Evolutionary conservation across 306 rosid genomes (phyloP), one percentile per base, ranked within the genome.

Genomic region (Mimosa pudica): DNA sequence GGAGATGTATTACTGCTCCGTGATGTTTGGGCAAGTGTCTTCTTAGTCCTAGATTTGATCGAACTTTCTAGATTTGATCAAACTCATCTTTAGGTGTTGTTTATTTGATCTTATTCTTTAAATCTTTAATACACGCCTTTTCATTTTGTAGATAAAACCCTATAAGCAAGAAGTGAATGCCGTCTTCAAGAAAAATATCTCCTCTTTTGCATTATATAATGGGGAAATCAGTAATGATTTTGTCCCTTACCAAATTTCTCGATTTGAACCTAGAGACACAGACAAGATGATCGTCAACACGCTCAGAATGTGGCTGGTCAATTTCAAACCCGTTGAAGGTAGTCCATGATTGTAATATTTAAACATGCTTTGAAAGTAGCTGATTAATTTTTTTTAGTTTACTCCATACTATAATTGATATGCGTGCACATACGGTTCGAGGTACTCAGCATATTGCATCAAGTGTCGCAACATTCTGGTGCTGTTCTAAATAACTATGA

Each of bases 1-100:
- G 98, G 98, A 62, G 98, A 91, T 71, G 63, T 94, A 75, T 83
- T 92, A 80, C 86, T 69, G 68, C 84, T 94, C 18, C 71, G 72
- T 33, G 58, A 18, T 71, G 92, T 91, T 24, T 4, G 1, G 90
- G 97, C 91, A 94, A 10, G 3, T 89, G 94, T 92, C 91, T 64
- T 33, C 74, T 57, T 45, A 18, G 57, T 46, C 38, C n/a, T 8
- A 8, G 51, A 42, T 67, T 16, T 3, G 16, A 80, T 71, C 9
- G 7, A 62, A 32, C 55, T 13, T n/a, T 70, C 66, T 7, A 9
- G 7, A 10, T 24, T 24, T 24, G 30, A 0, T 24, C 30, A 24
- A 24, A 24, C 30, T 52, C 20, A 52, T 52, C 58, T 14, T 16
- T 52, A 52, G 18, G 6, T 52, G 55, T 13, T 49, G 13, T 49